A percentile compares a stretch with the other conserved stretches of the same genome.
phyloP scores from a whole-genome alignment of 768 basidiomycete species.

The Rubroboletus pulcherrimus region DNA sequence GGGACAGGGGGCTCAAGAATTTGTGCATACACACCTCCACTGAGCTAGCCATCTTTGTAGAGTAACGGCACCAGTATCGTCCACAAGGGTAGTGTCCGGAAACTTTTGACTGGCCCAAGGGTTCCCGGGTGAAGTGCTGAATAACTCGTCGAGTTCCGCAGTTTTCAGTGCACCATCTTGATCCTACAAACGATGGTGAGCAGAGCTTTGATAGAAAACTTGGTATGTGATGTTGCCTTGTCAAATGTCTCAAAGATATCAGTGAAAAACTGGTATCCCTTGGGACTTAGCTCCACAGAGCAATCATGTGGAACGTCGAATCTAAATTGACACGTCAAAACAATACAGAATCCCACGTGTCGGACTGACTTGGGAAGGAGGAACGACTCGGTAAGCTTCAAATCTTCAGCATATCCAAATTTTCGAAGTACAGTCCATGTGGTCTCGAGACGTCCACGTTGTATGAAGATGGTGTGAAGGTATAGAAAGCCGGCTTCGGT shows the following conservation, averaged over 20 bases:
- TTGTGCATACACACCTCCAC: conserved; percentile 72
- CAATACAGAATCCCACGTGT: neutral
- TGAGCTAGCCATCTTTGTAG: conserved; percentile 97
- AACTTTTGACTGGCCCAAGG: conserved; percentile 94
- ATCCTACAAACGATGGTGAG: conserved; percentile 50
- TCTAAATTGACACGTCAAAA: conserved; percentile 39
- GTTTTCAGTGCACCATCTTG: conserved; percentile 90
- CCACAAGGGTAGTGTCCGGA: conserved; percentile 83
- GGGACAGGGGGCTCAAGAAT: neutral
- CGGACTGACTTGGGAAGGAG: conserved; percentile 77
- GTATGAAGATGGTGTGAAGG: conserved; percentile 95
- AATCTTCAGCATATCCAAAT: conserved; percentile 95
- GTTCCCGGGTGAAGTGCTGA: conserved; percentile 93
- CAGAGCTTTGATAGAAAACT: neutral
- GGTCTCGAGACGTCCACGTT: conserved; percentile 90
- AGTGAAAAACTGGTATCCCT: conserved; percentile 95
- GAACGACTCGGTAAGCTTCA: conserved; percentile 84
- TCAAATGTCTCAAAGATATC: conserved; percentile 95
- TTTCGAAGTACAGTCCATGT: conserved; percentile 96
- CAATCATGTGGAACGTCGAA: conserved; percentile 93
- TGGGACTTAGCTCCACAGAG: conserved; percentile 91
- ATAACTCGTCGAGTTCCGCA: conserved; percentile 80
- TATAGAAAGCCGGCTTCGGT: conserved; percentile 93
- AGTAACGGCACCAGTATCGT: conserved; percentile 88
- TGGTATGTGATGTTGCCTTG: conserved; percentile 48